Percentiles rank a stretch among this genome's conserved stretches.
Evolutionary conservation across 2,329 filamentous ascomycete genomes (phyloP).

Genomic region (Triangularia setosa): DNA sequence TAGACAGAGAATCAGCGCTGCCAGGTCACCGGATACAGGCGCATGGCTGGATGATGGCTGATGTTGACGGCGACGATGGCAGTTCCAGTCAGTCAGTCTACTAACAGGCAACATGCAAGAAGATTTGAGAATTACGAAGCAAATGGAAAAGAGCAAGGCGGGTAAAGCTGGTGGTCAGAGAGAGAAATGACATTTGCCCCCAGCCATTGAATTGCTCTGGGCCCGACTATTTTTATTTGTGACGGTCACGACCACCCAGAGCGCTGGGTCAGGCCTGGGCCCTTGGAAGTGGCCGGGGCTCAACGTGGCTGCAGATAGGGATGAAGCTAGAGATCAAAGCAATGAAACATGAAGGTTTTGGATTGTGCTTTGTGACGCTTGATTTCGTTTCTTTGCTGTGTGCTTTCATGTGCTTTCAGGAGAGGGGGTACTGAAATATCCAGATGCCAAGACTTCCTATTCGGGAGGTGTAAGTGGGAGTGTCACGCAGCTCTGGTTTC

Average conservation of each 20-base stretch:
- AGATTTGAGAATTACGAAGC: not conserved
- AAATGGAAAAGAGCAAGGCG: not conserved
- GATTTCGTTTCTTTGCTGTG: not conserved
- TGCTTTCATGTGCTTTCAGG: not conserved
- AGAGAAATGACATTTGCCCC: not conserved
- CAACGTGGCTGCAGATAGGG: not conserved
- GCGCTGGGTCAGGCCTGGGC: slow-evolving; percentile 8
- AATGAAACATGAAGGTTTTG: not conserved
- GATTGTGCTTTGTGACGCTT: not conserved
- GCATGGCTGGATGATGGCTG: not conserved
- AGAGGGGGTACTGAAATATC: too few relatives aligned
- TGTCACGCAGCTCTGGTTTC: not conserved
- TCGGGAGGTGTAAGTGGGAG: not conserved
- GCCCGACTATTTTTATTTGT: slow-evolving; percentile 12
- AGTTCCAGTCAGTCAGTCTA: not conserved
- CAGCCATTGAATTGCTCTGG: not conserved
- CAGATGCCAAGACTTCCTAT: not conserved
- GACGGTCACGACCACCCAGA: slow-evolving; percentile 7
- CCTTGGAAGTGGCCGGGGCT: not conserved
- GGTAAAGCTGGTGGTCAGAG: not conserved
- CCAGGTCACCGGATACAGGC: not conserved
- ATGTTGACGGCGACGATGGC: not conserved
- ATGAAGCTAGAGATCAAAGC: not conserved
- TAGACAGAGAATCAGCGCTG: not conserved
- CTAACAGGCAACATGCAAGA: not conserved